Base-by-base conservation (phyloP, 768 basidiomycete species). In the Phanerochaete carnosa region DNA sequence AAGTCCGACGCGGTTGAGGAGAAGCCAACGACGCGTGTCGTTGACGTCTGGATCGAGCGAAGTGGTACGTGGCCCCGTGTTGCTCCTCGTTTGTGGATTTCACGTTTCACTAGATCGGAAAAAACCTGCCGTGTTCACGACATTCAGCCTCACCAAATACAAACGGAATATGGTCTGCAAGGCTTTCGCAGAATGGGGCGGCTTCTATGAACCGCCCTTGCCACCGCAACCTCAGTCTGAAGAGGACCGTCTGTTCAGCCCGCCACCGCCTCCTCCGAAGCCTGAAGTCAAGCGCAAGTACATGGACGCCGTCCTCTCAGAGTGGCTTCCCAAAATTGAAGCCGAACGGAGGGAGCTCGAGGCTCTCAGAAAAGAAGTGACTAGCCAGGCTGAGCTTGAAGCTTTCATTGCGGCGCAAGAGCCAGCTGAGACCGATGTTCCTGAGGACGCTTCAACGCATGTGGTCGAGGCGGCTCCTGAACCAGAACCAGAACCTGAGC, bases 121-220 rank as follows among this genome's bases (percentile, higher is more conserved):
- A 5, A 5, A 23, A 29, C n/a, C 8, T 26, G 33, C 16, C 46
- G 23, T 30, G 23, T 45, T 11, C 45, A 53, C 13, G n/a, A 37
- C 23, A 15, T 58, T 39, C 30, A 43, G n/a, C 23, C 23, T 59
- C 16, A 39, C 28, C 29, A 26, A 43, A 55, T 9, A 13, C 37
- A 35, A 30, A 26, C 11, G 19, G 13, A 25, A 25, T 5, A 16
- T 2, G 4, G 33, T 60, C 19, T 35, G 39, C 32, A 43, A 26
- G 23, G 45, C 29, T 7, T 32, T 63, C 43, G 45, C 28, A 1
- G n/a, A 37, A 25, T 63, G 62, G 62, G 62, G 62, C 19, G 62
- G 62, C 19, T 63, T 60, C 62, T 63, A 63, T 39, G 4, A 43
- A 11, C 58, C 58, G 13, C 37, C 45, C n/a, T 19, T 52, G 11